Evolutionary conservation across 495 filamentous ascomycete genomes (phyloP).

Genomic region (Elaphomyces granulatus): DNA sequence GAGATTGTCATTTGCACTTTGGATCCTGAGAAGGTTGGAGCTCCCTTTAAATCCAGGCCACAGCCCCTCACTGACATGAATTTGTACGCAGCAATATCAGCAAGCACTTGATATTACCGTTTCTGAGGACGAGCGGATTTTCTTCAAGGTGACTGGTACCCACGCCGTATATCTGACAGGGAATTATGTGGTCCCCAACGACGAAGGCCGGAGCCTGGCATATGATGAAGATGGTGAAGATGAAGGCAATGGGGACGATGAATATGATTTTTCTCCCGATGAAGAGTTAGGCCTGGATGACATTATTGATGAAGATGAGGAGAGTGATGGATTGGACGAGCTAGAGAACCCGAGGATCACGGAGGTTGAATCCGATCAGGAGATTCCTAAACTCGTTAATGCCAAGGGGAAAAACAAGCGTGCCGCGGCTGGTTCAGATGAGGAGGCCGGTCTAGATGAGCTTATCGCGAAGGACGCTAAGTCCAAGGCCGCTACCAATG

Average conservation of each 20-base stretch:
- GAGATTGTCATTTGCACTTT: conserved; percentile 90
- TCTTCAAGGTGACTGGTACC: conserved; percentile 83
- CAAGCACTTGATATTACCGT: conserved; percentile 90
- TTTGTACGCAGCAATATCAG: conserved; percentile 59
- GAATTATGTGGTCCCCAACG: conserved; percentile 67
- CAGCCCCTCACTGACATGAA: too few relatives aligned
- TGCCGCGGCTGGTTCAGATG: conserved; percentile 45
- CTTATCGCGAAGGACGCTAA: conserved; percentile 59
- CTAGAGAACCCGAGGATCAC: conserved; percentile 67
- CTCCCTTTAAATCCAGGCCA: too few relatives aligned
- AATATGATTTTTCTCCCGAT: conserved; percentile 71
- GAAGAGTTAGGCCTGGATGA: conserved; percentile 58
- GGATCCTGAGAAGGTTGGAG: conserved; percentile 56
- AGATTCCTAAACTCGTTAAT: conserved; percentile 61
- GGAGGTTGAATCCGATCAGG: conserved; percentile 74
- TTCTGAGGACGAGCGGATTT: conserved; percentile 69
- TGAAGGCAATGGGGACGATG: conserved; percentile 53
- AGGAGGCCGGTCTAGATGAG: conserved; percentile 53
- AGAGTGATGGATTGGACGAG: conserved; percentile 72
- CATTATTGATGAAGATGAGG: conserved; percentile 50
- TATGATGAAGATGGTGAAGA: conserved; percentile 48
- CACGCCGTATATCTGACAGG: conserved; percentile 85
- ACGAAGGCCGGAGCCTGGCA: conserved; percentile 34
- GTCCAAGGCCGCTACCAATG: conserved; percentile 40
- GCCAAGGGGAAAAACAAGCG: conserved; percentile 79